Evolutionary conservation across 106 monocot species (phyloP).

Genomic region (Acanthochlamys bracteata): DNA sequence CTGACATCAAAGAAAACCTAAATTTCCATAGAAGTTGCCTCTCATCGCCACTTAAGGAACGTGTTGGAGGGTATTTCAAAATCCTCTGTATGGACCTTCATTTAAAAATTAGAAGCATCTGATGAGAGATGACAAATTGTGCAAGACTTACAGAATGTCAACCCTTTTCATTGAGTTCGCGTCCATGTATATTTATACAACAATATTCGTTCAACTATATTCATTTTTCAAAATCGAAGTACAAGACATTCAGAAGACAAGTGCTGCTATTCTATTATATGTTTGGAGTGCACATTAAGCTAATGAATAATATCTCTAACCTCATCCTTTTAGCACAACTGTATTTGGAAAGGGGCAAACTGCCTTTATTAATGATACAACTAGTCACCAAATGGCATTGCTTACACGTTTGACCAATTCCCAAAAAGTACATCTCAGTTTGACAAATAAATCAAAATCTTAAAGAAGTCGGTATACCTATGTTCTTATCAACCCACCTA

Average conservation of each 20-base stretch:
- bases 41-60: slow-evolving; percentile 81
- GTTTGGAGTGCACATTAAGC: not conserved
- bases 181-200: too few relatives aligned
- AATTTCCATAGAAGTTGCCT: slow-evolving; percentile 95
- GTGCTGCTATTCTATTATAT: not conserved
- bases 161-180: too few relatives aligned
- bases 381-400: too few relatives aligned
- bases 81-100: slow-evolving; percentile 85
- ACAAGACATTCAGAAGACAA: too few relatives aligned
- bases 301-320: too few relatives aligned
- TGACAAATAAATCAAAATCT: not conserved
- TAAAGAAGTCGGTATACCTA: not conserved
- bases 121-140: not conserved
- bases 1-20: slow-evolving; percentile 95
- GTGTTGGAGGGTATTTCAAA: slow-evolving; percentile 88
- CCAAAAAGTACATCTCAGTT: not conserved
- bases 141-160: too few relatives aligned
- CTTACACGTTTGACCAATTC: too few relatives aligned
- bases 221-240: too few relatives aligned
- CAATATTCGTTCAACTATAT: too few relatives aligned
- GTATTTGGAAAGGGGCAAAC: too few relatives aligned
- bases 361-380: too few relatives aligned
- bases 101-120: not conserved
- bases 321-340: too few relatives aligned
- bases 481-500: not conserved